Conservation (phyloP, 1,284 basidiomycete genomes). For the Ustilago crameri region DNA sequence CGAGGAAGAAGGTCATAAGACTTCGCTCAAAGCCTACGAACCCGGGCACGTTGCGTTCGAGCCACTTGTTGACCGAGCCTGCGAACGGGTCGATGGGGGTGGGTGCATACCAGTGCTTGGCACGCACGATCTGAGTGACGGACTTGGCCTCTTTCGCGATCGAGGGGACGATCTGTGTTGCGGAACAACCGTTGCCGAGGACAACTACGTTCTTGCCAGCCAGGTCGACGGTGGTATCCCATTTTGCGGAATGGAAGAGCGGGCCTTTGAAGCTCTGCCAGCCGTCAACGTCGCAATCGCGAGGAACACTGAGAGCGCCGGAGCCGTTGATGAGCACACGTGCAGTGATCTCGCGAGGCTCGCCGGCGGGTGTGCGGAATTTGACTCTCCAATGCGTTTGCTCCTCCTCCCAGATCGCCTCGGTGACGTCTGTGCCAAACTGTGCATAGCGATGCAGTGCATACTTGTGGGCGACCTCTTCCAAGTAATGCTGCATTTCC, state of each 20-base stretch:
- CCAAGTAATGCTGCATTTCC: slow-evolving; percentile 48
- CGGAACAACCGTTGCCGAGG: slow-evolving; percentile 62
- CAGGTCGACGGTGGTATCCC: slow-evolving; percentile 59
- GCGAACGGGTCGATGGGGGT: slow-evolving; percentile 36
- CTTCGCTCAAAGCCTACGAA: slow-evolving; percentile 22
- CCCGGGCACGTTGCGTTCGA: slow-evolving; percentile 32
- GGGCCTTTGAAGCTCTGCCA: slow-evolving; percentile 46
- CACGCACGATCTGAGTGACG: slow-evolving; percentile 43
- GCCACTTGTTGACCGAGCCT: slow-evolving; percentile 3
- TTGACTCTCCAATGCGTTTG: slow-evolving; percentile 48
- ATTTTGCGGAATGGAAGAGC: slow-evolving; percentile 65
- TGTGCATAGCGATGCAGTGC: slow-evolving; percentile 26
- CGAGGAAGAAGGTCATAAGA: slow-evolving; percentile 38
- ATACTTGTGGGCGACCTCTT: slow-evolving; percentile 28
- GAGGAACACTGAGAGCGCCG: slow-evolving; percentile 42
- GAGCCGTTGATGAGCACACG: slow-evolving; percentile 37
- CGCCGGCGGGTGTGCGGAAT: slow-evolving; percentile 6
- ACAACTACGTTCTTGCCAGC: slow-evolving; percentile 61
- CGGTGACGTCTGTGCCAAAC: slow-evolving; percentile 37
- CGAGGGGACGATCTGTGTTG: slow-evolving; percentile 52
- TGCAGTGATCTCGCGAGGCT: slow-evolving; percentile 24
- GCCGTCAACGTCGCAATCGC: slow-evolving; percentile 44
- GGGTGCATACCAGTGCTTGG: slow-evolving; percentile 52
- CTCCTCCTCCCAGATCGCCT: slow-evolving; percentile 39
- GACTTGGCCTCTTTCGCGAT: slow-evolving; percentile 34